A percentile compares a stretch with the other conserved stretches of the same genome.
phyloP scores from a whole-genome alignment of 306 rosid species.

The Fagus crenata region DNA sequence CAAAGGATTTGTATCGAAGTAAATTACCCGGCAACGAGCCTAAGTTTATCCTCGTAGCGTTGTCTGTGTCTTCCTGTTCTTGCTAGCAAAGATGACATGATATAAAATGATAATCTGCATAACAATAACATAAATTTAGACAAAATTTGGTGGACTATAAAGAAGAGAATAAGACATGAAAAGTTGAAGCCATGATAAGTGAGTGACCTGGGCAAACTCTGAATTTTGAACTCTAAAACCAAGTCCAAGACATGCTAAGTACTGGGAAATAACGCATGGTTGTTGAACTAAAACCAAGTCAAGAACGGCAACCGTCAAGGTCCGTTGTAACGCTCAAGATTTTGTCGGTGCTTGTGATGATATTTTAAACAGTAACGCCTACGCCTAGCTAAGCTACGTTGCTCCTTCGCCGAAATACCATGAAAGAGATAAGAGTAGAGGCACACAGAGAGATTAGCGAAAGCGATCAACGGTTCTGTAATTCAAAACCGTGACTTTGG shows the following conservation, averaged over 20 bases:
- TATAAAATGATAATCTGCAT: background rate
- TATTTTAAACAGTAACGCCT: no score
- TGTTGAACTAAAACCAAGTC: background rate
- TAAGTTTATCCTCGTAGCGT: conserved; percentile 32
- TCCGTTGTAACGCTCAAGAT: background rate
- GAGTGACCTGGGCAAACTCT: background rate
- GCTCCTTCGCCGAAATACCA: background rate
- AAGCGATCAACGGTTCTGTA: background rate
- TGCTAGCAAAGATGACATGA: conserved; percentile 30
- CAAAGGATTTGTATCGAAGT: background rate
- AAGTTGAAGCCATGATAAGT: no score
- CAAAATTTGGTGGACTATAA: background rate
- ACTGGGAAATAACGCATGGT: no score
- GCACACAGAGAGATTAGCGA: no score
- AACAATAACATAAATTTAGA: background rate
- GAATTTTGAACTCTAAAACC: background rate
- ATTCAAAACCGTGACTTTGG: conserved; percentile 1
- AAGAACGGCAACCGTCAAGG: background rate
- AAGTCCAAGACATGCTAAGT: background rate
- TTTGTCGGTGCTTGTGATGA: background rate
- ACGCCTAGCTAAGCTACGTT: no score
- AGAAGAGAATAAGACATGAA: background rate
- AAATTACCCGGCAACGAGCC: conserved; percentile 39
- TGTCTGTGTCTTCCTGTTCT: conserved; percentile 38
- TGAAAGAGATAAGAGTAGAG: no score